Evolutionary conservation across 2,329 filamentous ascomycete species (phyloP).

Genomic region (Fusarium fujikuroi): DNA sequence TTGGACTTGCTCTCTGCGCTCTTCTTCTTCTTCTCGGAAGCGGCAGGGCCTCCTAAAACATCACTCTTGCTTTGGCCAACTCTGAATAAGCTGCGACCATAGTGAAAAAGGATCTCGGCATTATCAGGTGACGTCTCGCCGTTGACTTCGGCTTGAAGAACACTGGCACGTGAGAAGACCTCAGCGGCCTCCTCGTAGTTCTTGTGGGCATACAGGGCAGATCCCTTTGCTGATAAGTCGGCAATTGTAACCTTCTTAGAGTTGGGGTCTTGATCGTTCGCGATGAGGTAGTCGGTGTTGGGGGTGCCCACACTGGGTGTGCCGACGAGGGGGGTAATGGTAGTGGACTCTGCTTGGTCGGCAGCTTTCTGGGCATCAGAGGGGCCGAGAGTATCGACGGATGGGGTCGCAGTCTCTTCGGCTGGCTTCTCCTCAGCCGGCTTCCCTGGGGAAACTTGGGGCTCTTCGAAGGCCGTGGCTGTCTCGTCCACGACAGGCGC

Average conservation of each 20-base stretch:
- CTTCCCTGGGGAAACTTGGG: conserved; percentile 8
- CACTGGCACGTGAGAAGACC: conserved; percentile 86
- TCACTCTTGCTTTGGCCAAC: conserved; percentile 95
- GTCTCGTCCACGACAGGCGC: conserved; percentile 34
- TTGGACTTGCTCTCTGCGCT: conserved; percentile 48
- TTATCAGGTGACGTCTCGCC: conserved; percentile 92
- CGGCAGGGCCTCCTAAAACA: conserved; percentile 85
- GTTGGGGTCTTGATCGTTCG: conserved; percentile 57
- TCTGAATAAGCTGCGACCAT: conserved; percentile 93
- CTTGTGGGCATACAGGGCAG: conserved; percentile 87
- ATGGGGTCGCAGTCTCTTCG: neutral
- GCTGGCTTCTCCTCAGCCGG: neutral
- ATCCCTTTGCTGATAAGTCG: conserved; percentile 82
- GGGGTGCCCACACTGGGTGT: conserved; percentile 32
- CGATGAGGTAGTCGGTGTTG: conserved; percentile 42
- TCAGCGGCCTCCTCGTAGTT: conserved; percentile 89
- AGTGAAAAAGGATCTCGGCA: conserved; percentile 92
- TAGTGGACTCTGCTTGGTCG: conserved; percentile 34
- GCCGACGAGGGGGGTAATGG: conserved; percentile 26
- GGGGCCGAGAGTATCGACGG: conserved; percentile 1
- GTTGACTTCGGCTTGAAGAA: conserved; percentile 90
- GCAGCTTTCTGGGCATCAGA: conserved; percentile 20
- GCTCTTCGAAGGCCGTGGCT: conserved; percentile 23
- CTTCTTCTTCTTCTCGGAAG: conserved; percentile 61
- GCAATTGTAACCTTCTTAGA: conserved; percentile 73